Conservation (phyloP, 176 grass and related monocot genomes). For the barley (Hordeum vulgare) region DNA sequence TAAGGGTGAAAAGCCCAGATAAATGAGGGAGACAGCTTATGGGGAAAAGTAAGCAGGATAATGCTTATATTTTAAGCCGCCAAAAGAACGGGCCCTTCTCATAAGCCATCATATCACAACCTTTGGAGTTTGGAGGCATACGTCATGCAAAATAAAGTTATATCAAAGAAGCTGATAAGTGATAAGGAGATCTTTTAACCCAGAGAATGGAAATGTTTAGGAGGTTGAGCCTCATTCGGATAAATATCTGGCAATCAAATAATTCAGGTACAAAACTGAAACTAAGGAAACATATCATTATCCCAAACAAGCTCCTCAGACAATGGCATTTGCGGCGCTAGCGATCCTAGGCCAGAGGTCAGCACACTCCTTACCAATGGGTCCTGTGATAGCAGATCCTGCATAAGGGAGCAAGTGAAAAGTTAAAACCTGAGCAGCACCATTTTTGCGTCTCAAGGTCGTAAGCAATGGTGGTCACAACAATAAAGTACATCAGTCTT, state of each 20-base stretch:
- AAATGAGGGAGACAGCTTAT: no score
- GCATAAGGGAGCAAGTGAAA: neutral
- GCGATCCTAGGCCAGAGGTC: slow-evolving; percentile 58
- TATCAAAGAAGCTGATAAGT: neutral
- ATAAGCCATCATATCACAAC: no score
- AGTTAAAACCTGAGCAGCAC: neutral
- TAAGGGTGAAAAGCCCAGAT: no score
- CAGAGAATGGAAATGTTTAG: neutral
- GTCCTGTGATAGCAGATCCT: slow-evolving; percentile 60
- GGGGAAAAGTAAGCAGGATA: no score
- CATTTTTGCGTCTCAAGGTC: neutral
- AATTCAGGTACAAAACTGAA: slow-evolving; percentile 4
- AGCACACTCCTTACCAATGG: slow-evolving; percentile 55
- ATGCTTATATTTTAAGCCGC: no score
- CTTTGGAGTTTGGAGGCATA: no score
- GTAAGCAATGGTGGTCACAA: neutral
- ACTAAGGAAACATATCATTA: neutral
- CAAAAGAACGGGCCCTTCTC: no score
- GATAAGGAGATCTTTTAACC: neutral
- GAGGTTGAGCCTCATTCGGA: neutral
- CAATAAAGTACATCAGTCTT: neutral
- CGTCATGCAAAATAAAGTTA: no score
- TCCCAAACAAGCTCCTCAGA: slow-evolving; percentile 18
- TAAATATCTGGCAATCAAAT: neutral
- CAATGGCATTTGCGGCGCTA: slow-evolving; percentile 47